phyloP scores from a whole-genome alignment of 2,329 filamentous ascomycete species.

The Xylaria sp. region DNA sequence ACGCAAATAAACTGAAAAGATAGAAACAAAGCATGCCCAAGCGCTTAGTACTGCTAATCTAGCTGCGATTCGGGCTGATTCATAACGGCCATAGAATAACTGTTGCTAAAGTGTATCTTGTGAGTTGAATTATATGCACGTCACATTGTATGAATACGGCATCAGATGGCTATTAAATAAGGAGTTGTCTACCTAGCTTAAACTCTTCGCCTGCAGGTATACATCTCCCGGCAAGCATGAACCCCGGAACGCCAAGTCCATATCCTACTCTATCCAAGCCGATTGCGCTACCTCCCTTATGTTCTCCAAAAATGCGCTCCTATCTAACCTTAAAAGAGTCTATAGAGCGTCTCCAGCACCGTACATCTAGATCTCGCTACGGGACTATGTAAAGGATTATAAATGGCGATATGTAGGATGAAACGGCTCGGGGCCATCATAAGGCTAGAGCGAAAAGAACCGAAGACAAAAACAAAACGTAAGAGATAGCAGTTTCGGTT shows the following conservation, averaged over 20 bases:
- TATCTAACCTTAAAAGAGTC: slow-evolving; percentile 12
- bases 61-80: neutral
- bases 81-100: neutral
- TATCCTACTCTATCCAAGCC: slow-evolving; percentile 2
- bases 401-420: neutral
- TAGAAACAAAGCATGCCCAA: neutral
- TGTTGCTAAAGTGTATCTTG: neutral
- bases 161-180: neutral
- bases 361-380: neutral
- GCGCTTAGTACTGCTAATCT: neutral
- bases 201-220: neutral
- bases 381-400: neutral
- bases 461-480: neutral
- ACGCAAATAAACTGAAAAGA: slow-evolving; percentile 12
- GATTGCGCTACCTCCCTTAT: slow-evolving; percentile 4
- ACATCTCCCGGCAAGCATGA: neutral
- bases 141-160: neutral
- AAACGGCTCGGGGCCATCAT: neutral
- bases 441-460: neutral
- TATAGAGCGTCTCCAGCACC: neutral
- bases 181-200: neutral
- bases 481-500: neutral
- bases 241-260: slow-evolving; percentile 18
- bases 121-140: neutral
- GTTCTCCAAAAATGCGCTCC: neutral